These are phyloP conservation scores for Exserohilum rostratum DNA, from an alignment of 2,329 filamentous ascomycete genomes.

Conservation along the genomic window DNA sequence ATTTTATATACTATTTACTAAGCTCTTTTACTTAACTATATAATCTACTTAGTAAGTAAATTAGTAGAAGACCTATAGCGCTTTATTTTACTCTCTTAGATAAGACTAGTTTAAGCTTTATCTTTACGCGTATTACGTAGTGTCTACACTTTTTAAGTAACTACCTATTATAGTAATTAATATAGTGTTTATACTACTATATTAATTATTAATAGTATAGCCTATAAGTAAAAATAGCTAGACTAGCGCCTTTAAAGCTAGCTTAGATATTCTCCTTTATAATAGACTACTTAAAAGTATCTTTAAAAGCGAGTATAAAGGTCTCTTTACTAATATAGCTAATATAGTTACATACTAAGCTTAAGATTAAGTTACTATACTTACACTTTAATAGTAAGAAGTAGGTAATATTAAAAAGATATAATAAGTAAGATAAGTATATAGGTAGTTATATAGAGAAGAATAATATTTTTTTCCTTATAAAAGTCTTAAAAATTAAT, in stretches of 20 bases:
- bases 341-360: neutral
- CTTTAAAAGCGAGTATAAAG: neutral
- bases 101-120: slow-evolving; percentile 11
- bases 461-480: slow-evolving; percentile 22
- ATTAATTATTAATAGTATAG: slow-evolving; percentile 38
- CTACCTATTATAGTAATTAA: neutral
- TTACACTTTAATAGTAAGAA: slow-evolving; percentile 28
- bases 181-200: slow-evolving; percentile 21
- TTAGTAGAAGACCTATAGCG: slow-evolving; percentile 8
- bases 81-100: slow-evolving; percentile 6
- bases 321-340: neutral
- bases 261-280: neutral
- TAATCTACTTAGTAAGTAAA: slow-evolving; percentile 8
- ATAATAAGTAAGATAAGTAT: slow-evolving; percentile 45
- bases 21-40: neutral
- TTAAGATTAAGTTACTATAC: neutral
- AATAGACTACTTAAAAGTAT: neutral
- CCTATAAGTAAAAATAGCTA: neutral
- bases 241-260: neutral
- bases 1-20: slow-evolving; percentile 4
- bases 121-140: slow-evolving; percentile 11
- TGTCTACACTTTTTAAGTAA: neutral
- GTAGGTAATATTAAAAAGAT: slow-evolving; percentile 49
- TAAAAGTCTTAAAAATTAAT: neutral
- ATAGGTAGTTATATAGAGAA: slow-evolving; percentile 44